A percentile compares a stretch with the other conserved stretches of the same genome.
phyloP scores from a whole-genome alignment of 305 asterid species.

The Fraxinus xanthoxyloides region DNA sequence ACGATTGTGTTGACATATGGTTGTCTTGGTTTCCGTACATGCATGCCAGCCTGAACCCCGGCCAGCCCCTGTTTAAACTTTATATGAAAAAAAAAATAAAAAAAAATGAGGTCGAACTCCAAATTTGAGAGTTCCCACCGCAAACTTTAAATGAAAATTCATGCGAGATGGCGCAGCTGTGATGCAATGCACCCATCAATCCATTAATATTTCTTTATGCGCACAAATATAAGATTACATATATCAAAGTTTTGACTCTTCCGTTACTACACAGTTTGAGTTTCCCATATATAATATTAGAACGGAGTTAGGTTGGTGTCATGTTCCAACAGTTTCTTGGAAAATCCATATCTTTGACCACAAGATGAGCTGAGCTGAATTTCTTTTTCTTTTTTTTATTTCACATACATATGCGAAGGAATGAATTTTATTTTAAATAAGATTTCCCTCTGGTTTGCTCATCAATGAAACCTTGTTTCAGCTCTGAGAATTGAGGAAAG shows the following conservation, averaged over 20 bases:
- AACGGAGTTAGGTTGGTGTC: neutral
- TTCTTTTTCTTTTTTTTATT: neutral
- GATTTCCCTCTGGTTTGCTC: neutral
- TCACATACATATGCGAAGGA: neutral
- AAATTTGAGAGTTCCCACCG: no score
- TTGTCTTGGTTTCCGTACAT: no score
- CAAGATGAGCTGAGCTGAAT: neutral
- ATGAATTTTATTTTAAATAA: neutral
- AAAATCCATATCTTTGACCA: constrained; percentile 3
- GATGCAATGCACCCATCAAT: neutral
- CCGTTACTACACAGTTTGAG: neutral
- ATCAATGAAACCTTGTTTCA: neutral
- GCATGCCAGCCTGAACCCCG: no score
- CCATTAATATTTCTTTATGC: neutral
- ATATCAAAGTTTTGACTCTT: neutral
- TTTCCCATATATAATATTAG: neutral
- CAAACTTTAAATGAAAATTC: no score
- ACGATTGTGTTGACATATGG: no score
- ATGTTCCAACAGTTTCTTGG: neutral
- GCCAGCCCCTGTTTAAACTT: no score
- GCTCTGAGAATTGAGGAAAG: neutral
- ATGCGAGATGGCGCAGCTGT: neutral
- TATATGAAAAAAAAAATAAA: no score
- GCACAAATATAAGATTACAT: neutral
- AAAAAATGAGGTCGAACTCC: no score